Base-by-base conservation (phyloP, 2,329 filamentous ascomycete genomes). In the Penicillium sp. region DNA sequence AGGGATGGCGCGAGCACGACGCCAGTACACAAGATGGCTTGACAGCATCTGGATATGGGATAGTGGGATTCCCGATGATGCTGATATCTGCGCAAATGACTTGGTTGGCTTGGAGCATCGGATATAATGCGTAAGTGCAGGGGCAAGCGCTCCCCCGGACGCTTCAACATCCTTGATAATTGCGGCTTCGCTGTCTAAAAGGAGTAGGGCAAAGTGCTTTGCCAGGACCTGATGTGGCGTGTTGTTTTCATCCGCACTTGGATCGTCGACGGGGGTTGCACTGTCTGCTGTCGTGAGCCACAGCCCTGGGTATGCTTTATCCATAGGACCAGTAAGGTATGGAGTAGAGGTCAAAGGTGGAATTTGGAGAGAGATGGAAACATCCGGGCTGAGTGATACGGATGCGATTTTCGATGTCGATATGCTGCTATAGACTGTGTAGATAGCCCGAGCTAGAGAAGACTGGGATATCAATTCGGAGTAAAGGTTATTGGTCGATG, bases 1-100 rank as follows among this genome's bases (percentile, higher is more conserved):
- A 5, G 91, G 89, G 39, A 97, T 93, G 16, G 93, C 89, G 58
- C 95, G 89, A 45, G 93, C 94, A 55, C 92, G 88, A 24, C 94
- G 87, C 92, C 93, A 97, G 76, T 95, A 96, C 59, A 97, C 92
- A 60, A 99, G 88, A 76, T 97, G 94, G 56, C 90, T 89, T 10
- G 92, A 92, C 60, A 96, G 89, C 64, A 90, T 88, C 61, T 93
- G 88, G 60, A 97, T 88, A 64, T 96, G 90, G 32, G 85, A 82
- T 1, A 94, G 81, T 4, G 89, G 86, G 50, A 97, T 87, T 20
- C 87, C 83, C 50, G 77, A 77, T 2, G 68, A 61, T 5, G 72
- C 69, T 64, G 81, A 92, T 61, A 91, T 83, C 59, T 89, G 85
- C 35, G 90, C 88, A 73, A 92, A 92, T 0, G 82, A 85, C 62